Conservation (phyloP, 1,284 basidiomycete genomes). For the Ustilago tritici region DNA sequence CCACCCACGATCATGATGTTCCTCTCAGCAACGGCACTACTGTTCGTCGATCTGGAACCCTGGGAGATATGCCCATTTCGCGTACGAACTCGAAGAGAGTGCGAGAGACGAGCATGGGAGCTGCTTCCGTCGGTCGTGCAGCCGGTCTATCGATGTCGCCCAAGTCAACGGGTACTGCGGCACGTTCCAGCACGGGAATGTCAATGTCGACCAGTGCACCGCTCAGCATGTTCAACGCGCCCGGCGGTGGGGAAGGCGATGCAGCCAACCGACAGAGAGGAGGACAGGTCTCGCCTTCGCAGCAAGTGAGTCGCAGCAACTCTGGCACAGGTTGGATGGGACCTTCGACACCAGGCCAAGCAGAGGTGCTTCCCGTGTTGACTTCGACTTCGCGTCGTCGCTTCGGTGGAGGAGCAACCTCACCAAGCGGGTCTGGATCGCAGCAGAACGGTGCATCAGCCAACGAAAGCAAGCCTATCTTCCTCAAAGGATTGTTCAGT, state of each 20-base stretch:
- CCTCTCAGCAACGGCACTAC: slow-evolving; percentile 25
- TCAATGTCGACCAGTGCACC: slow-evolving; percentile 44
- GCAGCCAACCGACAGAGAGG: slow-evolving; percentile 11
- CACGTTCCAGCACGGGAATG: slow-evolving; percentile 38
- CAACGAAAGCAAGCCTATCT: slow-evolving; percentile 62
- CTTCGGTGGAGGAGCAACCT: slow-evolving; percentile 31
- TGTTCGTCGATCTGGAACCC: slow-evolving; percentile 47
- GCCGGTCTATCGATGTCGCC: slow-evolving; percentile 50
- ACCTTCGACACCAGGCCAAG: slow-evolving; percentile 41
- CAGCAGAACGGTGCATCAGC: slow-evolving; percentile 20
- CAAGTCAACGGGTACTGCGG: slow-evolving; percentile 19
- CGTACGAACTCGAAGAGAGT: slow-evolving; percentile 15
- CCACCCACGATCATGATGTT: slow-evolving; percentile 34
- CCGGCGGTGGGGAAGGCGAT: slow-evolving; percentile 8
- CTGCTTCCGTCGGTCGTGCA: slow-evolving; percentile 48
- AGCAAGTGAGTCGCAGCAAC: slow-evolving; percentile 37
- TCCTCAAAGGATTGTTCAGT: slow-evolving; percentile 71
- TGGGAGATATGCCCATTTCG: slow-evolving; percentile 44
- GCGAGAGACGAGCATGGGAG: slow-evolving; percentile 30
- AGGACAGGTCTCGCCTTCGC: slow-evolving; percentile 12
- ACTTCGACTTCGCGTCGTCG: slow-evolving; percentile 24
- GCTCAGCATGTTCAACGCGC: slow-evolving; percentile 40
- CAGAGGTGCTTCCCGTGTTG: slow-evolving; percentile 44
- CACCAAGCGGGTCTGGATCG: slow-evolving; percentile 2
- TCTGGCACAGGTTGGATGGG: slow-evolving; percentile 45